phyloP scores from a whole-genome alignment of 441 rosid genomes.

The Viola pubescens region DNA sequence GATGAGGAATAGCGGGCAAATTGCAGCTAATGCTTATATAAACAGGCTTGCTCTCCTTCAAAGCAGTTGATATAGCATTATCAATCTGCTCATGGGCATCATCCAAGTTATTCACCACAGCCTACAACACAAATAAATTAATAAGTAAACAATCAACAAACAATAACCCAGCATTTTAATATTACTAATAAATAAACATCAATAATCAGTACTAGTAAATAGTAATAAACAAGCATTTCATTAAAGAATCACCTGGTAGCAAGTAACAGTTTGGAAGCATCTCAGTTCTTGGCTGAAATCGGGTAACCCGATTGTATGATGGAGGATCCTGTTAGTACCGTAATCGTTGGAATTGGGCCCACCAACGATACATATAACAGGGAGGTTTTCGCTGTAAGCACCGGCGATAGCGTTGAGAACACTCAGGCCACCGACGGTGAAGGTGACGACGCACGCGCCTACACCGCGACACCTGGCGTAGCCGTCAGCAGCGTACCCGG shows the following conservation, averaged over 20 bases:
- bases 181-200: no score
- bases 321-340: slow-evolving; percentile 55
- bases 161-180: no score
- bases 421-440: slow-evolving; percentile 61
- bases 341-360: slow-evolving; percentile 68
- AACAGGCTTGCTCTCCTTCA: slow-evolving; percentile 88
- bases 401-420: slow-evolving; percentile 65
- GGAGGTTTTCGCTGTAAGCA: slow-evolving; percentile 58
- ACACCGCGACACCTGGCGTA: slow-evolving; percentile 58
- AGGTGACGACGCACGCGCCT: slow-evolving; percentile 63
- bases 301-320: slow-evolving; percentile 54
- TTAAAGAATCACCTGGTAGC: slow-evolving; percentile 34
- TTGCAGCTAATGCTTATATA: slow-evolving; percentile 73
- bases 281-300: slow-evolving; percentile 57
- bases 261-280: slow-evolving; percentile 51
- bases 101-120: slow-evolving; percentile 70
- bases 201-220: neutral
- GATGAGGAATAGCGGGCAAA: slow-evolving; percentile 62
- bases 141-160: no score
- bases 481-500: slow-evolving; percentile 68
- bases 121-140: slow-evolving; percentile 28
- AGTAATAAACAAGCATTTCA: neutral
- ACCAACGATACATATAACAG: slow-evolving; percentile 57
- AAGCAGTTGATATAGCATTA: slow-evolving; percentile 68
- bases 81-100: slow-evolving; percentile 80